A percentile compares a stretch with the other conserved stretches of the same genome.
phyloP scores from a whole-genome alignment of 352 stramenopile genomes.

The Pythium brachiatum region DNA sequence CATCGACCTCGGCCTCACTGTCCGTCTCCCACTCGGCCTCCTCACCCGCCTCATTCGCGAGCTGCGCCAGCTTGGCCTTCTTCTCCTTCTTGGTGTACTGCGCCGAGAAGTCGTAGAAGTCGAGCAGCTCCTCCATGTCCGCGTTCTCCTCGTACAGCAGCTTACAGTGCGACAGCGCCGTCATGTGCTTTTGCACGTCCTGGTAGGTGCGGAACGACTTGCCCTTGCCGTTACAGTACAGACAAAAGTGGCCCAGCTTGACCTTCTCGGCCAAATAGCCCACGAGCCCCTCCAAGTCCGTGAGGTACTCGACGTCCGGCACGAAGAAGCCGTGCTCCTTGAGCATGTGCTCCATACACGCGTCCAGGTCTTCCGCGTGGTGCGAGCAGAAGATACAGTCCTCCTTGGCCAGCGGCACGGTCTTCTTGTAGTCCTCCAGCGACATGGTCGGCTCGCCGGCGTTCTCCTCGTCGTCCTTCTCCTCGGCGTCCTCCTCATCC shows the following conservation, averaged over 20 bases:
- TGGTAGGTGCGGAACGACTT: conserved; percentile 88
- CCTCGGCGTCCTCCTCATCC: conserved; percentile 18
- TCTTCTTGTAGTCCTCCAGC: conserved; percentile 78
- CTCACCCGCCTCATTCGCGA: conserved; percentile 24
- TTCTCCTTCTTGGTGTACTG: conserved; percentile 59
- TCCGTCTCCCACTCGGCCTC: conserved; percentile 78
- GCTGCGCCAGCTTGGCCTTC: conserved; percentile 32
- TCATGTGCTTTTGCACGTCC: conserved; percentile 96
- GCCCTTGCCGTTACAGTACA: conserved; percentile 94
- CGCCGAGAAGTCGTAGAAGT: conserved; percentile 90
- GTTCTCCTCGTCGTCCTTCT: conserved; percentile 55
- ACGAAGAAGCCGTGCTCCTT: conserved; percentile 95
- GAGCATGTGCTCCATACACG: conserved; percentile 89
- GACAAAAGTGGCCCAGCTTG: conserved; percentile 92
- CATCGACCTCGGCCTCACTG: conserved; percentile 72
- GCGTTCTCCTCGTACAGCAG: conserved; percentile 88
- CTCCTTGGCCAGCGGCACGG: conserved; percentile 64
- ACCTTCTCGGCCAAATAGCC: conserved; percentile 95
- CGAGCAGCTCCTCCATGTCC: conserved; percentile 86
- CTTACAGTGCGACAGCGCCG: conserved; percentile 88
- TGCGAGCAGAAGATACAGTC: conserved; percentile 86
- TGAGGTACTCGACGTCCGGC: conserved; percentile 91
- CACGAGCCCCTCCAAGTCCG: conserved; percentile 89
- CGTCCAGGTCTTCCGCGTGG: conserved; percentile 57
- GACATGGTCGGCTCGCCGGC: conserved; percentile 42